These are phyloP conservation scores for Skeletonema costatum DNA, from an alignment of 108 stramenopile species.

Conservation along the genomic window DNA sequence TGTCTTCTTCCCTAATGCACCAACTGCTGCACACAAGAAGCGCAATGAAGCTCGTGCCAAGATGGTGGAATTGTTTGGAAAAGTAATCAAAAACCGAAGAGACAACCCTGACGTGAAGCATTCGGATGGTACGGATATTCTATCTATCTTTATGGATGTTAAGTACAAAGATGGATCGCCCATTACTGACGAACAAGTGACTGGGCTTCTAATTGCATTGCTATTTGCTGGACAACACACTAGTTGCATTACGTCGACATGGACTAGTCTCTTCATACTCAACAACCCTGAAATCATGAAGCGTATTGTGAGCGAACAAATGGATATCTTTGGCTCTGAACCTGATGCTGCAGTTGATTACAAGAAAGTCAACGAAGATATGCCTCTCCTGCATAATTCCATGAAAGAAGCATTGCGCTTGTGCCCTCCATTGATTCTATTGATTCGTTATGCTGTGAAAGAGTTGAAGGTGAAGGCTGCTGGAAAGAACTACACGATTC, in stretches of 20 bases:
- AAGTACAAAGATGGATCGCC: constrained; percentile 96
- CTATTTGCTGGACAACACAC: constrained; percentile 99
- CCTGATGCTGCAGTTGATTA: constrained; percentile 50
- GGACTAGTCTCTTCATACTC: constrained; percentile 90
- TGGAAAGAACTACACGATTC: constrained; percentile 77
- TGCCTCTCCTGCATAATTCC: constrained; percentile 92
- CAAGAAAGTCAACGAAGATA: constrained; percentile 80
- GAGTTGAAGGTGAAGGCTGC: constrained; percentile 79
- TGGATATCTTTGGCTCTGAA: constrained; percentile 38
- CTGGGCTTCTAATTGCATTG: constrained; percentile 96
- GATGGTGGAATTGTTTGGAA: constrained; percentile 93
- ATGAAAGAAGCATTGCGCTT: constrained; percentile 96
- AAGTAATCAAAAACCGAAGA: constrained; percentile 90
- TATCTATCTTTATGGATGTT: constrained; percentile 96
- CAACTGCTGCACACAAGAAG: constrained; percentile 84
- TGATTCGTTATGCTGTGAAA: constrained; percentile 93
- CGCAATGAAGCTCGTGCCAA: constrained; percentile 87
- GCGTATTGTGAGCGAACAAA: constrained; percentile 89
- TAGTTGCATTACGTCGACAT: constrained; percentile 95
- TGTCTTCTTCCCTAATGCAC: constrained; percentile 96
- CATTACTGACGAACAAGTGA: constrained; percentile 94
- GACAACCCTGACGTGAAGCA: constrained; percentile 65
- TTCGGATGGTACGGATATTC: constrained; percentile 93
- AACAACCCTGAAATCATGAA: constrained; percentile 80
- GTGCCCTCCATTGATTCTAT: constrained; percentile 97